Evolutionary conservation across 139 green algal genomes (phyloP).

Genomic region (Mesotaenium endlicherianum): DNA sequence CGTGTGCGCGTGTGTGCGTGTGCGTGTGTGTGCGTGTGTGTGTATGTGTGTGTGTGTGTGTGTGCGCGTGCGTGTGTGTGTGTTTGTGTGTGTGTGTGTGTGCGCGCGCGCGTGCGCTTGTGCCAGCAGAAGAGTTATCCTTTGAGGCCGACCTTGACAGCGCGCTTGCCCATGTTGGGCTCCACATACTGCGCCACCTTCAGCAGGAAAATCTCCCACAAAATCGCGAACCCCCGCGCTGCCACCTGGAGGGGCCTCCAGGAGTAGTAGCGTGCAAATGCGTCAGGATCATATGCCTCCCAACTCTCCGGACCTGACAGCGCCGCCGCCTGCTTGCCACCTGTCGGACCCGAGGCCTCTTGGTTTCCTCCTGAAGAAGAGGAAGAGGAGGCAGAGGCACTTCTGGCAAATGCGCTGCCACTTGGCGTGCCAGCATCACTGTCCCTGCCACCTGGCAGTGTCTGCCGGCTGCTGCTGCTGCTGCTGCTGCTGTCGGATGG

Average conservation of each 20-base stretch:
- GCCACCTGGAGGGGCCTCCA: slow-evolving; percentile 5
- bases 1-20: too few species aligned
- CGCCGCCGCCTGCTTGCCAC: too few species aligned
- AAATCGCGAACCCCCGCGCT: background rate
- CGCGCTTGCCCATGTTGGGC: background rate
- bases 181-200: background rate
- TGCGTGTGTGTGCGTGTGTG: too few species aligned
- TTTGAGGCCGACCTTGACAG: background rate
- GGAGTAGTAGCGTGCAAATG: slow-evolving; percentile 15
- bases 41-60: too few species aligned
- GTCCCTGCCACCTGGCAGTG: too few species aligned
- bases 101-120: background rate
- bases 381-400: too few species aligned
- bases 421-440: too few species aligned
- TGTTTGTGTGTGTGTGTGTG: background rate
- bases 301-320: background rate
- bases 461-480: too few species aligned
- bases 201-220: background rate
- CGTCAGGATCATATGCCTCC: slow-evolving; percentile 14
- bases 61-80: background rate
- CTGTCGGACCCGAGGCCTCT: too few species aligned
- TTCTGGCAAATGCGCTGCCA: too few species aligned
- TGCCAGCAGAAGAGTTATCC: background rate
- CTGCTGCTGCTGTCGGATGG: too few species aligned
- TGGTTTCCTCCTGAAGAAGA: too few species aligned